Evolutionary conservation across 768 basidiomycete genomes (phyloP), one percentile per base, ranked within the genome.

Genomic region (Boletus insuetus): DNA sequence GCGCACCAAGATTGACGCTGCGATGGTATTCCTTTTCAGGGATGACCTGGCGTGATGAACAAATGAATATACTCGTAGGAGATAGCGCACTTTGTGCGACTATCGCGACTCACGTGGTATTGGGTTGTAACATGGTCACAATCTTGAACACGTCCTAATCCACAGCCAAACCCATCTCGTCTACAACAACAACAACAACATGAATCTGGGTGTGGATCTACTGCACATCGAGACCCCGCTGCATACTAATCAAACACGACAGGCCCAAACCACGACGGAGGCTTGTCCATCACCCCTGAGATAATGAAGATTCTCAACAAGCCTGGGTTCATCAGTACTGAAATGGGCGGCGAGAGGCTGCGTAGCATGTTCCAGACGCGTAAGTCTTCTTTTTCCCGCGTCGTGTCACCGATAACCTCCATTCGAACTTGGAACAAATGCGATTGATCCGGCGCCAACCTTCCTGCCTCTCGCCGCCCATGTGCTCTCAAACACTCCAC

Each of bases 341-440:
- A 53, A 35, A 65, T 42, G 64, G 69, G 60, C n/a, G 49, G 69
- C 29, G 65, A 72, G 20, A 57, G 20, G 46, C 56, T 72, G 45
- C 67, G 69, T 38, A 10, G 37, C 4, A 72, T 70, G 69, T 70
- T 72, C 42, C 69, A 66, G 46, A 56, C 14, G 32, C 64, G 69
- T 70, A 43, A 13, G 63, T 64, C 9, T 40, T 24, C n/a, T 22
- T 29, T 38, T 32, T 53, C n/a, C 35, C 48, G 9, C 31, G n/a
- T 29, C 37, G 22, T 22, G 10, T 16, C 9, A 9, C 29, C 29
- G 14, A 35, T 35, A 13, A 14, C 14, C 50, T 35, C 38, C 32
- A 22, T 17, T 42, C 20, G 44, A 37, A 41, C 47, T 5, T 29
- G 24, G 24, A 31, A 35, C 41, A 20, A 34, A 35, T 13, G 41